Conservation (phyloP, 495 filamentous ascomycete genomes). For the Penicillium pulvis region DNA sequence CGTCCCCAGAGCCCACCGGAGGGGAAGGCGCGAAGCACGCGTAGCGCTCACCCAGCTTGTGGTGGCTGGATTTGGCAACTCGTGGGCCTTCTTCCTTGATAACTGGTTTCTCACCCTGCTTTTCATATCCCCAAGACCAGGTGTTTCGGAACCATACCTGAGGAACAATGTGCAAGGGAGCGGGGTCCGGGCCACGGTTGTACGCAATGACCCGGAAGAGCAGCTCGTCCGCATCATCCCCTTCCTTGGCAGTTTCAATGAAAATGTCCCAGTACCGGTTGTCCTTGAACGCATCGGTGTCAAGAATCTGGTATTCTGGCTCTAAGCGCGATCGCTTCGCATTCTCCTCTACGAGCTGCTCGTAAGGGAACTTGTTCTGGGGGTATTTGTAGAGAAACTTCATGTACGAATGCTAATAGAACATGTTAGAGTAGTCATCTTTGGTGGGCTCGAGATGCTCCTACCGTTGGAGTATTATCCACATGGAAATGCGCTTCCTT, state of each 20-base stretch:
- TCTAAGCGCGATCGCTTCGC: constrained; percentile 71
- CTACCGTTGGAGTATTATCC: constrained; percentile 79
- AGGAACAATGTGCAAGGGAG: constrained; percentile 88
- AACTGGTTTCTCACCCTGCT: constrained; percentile 69
- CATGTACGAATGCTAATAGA: constrained; percentile 89
- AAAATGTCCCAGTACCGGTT: constrained; percentile 96
- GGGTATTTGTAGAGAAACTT: constrained; percentile 98
- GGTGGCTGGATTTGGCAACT: constrained; percentile 71
- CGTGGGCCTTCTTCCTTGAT: constrained; percentile 66
- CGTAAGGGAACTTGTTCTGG: constrained; percentile 87
- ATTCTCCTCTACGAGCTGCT: constrained; percentile 83
- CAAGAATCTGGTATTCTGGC: constrained; percentile 86
- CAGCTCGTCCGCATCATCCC: constrained; percentile 83
- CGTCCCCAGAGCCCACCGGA: constrained; percentile 70
- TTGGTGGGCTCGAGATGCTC: constrained; percentile 1
- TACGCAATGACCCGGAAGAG: constrained; percentile 94
- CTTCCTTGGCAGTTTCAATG: constrained; percentile 94
- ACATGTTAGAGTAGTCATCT: neutral
- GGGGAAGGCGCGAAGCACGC: constrained; percentile 88
- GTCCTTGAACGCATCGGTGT: constrained; percentile 90
- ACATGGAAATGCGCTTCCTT: constrained; percentile 96
- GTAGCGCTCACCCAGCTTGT: constrained; percentile 78
- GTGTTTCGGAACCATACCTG: constrained; percentile 98
- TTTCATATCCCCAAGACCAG: constrained; percentile 86
- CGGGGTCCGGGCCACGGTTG: constrained; percentile 89